These are phyloP conservation scores for Thielaviopsis punctulata DNA, from an alignment of 2,329 filamentous ascomycete species.

Conservation along the genomic window DNA sequence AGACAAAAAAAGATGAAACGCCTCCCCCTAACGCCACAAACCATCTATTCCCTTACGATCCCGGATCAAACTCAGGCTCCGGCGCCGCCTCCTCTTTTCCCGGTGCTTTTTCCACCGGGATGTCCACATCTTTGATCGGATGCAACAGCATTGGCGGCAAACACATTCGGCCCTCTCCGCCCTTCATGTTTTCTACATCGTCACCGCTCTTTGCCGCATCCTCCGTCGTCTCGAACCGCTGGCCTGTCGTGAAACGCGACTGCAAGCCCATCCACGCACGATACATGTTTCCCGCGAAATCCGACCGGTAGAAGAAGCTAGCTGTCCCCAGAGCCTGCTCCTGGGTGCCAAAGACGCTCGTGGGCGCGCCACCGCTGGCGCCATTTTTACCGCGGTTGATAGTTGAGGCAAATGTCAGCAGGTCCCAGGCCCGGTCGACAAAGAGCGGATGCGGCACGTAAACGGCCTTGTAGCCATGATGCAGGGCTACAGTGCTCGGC, in stretches of 20 bases:
- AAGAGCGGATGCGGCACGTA: constrained; percentile 81
- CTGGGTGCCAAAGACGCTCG: constrained; percentile 61
- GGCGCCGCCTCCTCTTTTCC: constrained; percentile 24
- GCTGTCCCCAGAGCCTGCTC: constrained; percentile 80
- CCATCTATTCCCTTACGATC: constrained; percentile 18
- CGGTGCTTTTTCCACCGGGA: constrained; percentile 42
- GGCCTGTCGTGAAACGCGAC: constrained; percentile 62
- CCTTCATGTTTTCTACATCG: constrained; percentile 35
- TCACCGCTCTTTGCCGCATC: constrained; percentile 33
- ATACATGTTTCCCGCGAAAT: constrained; percentile 69
- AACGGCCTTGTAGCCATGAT: constrained; percentile 85
- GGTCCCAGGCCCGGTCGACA: constrained; percentile 74
- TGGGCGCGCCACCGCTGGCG: constrained; percentile 53
- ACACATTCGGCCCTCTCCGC: constrained; percentile 75
- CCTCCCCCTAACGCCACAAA: neutral
- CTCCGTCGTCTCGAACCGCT: constrained; percentile 50
- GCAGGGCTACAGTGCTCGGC: constrained; percentile 71
- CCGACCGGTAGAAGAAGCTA: constrained; percentile 83
- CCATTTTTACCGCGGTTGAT: constrained; percentile 69
- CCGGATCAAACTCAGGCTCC: constrained; percentile 28
- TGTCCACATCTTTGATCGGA: constrained; percentile 62
- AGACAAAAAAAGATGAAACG: constrained; percentile 1
- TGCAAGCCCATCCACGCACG: constrained; percentile 70
- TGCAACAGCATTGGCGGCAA: constrained; percentile 78
- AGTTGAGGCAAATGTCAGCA: constrained; percentile 55